Conservation (phyloP, 2,329 filamentous ascomycete genomes). For the Fusarium proliferatum region DNA sequence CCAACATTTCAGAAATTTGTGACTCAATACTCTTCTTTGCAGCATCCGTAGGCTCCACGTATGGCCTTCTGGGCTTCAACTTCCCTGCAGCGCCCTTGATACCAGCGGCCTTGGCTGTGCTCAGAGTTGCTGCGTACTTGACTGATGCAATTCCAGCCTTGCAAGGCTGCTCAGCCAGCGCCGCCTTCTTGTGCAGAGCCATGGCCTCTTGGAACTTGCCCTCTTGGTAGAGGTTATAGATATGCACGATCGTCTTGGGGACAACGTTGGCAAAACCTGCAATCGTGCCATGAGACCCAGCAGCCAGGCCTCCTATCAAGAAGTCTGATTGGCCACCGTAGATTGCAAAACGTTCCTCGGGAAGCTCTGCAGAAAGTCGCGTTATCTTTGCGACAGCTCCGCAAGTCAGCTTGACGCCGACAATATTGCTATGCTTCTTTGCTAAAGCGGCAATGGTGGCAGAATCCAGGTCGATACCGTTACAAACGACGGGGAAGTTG, state of each 20-base stretch:
- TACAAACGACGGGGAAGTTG: slow-evolving; percentile 76
- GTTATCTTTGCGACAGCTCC: slow-evolving; percentile 78
- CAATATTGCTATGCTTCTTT: slow-evolving; percentile 62
- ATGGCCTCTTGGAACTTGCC: slow-evolving; percentile 70
- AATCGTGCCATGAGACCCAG: slow-evolving; percentile 69
- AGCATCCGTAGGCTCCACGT: slow-evolving; percentile 59
- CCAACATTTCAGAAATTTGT: slow-evolving; percentile 54
- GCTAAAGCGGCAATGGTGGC: slow-evolving; percentile 60
- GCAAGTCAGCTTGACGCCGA: slow-evolving; percentile 78
- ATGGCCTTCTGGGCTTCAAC: slow-evolving; percentile 70
- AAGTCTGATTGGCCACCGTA: slow-evolving; percentile 82
- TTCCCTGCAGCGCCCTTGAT: slow-evolving; percentile 69
- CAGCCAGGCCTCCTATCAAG: slow-evolving; percentile 68
- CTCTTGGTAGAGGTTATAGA: slow-evolving; percentile 70
- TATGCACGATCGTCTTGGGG: slow-evolving; percentile 65
- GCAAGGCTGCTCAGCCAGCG: slow-evolving; percentile 72
- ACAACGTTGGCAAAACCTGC: slow-evolving; percentile 73
- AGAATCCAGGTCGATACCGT: slow-evolving; percentile 75
- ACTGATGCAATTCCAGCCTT: slow-evolving; percentile 74
- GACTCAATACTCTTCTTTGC: slow-evolving; percentile 56
- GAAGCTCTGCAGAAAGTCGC: slow-evolving; percentile 64
- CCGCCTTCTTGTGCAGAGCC: slow-evolving; percentile 69
- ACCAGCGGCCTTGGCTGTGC: slow-evolving; percentile 68
- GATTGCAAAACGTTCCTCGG: slow-evolving; percentile 68
- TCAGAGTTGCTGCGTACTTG: slow-evolving; percentile 73